Evolutionary conservation across 2,329 filamentous ascomycete genomes (phyloP).

Genomic region (Scleromitrula shiraiana): DNA sequence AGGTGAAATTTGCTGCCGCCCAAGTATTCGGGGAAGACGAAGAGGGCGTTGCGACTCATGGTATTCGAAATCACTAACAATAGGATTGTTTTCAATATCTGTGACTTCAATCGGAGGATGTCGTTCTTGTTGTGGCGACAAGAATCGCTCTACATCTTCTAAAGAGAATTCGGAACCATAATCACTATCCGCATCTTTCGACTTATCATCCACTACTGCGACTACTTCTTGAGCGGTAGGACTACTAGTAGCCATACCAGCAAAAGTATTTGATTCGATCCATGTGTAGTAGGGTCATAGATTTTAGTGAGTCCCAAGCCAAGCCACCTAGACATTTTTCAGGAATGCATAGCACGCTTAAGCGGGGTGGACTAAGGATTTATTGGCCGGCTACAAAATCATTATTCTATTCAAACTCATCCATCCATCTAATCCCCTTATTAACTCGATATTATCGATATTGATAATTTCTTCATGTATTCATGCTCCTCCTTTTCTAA

Average conservation of each 20-base stretch:
- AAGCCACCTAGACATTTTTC: no score
- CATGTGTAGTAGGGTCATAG: slow-evolving; percentile 9
- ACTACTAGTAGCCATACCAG: slow-evolving; percentile 24
- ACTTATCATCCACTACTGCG: background rate
- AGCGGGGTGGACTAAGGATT: no score
- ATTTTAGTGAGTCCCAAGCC: background rate
- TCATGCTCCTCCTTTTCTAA: no score
- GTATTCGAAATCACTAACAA: slow-evolving; percentile 27
- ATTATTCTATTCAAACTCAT: no score
- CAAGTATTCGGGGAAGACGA: slow-evolving; percentile 35
- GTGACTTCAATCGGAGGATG: slow-evolving; percentile 33
- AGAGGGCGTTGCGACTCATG: slow-evolving; percentile 27
- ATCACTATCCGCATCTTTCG: slow-evolving; percentile 37
- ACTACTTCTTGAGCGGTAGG: slow-evolving; percentile 11
- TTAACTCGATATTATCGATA: no score
- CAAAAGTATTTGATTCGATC: slow-evolving; percentile 5
- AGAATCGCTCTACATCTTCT: slow-evolving; percentile 46
- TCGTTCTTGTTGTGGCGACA: slow-evolving; percentile 39
- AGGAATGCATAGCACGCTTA: no score
- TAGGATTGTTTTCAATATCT: slow-evolving; percentile 23
- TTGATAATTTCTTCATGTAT: no score
- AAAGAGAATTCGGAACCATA: slow-evolving; percentile 56
- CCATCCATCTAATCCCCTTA: no score
- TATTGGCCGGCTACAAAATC: no score
- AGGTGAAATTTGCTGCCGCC: slow-evolving; percentile 28